Evolutionary conservation across 2,329 filamentous ascomycete genomes (phyloP).

Genomic region (Drechslera avenae): DNA sequence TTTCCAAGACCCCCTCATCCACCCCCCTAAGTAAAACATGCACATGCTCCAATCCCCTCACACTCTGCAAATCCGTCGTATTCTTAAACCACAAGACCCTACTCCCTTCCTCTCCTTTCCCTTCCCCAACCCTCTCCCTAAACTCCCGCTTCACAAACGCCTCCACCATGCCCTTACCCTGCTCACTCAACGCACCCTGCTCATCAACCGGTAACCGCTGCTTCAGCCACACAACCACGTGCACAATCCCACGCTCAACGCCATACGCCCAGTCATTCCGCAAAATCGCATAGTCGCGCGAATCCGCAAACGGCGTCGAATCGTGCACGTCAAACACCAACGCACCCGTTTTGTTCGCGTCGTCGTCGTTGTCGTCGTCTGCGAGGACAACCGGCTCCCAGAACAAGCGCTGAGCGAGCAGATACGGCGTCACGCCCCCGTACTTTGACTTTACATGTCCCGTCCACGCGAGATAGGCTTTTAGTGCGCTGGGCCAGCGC

Average conservation of each 20-base stretch:
- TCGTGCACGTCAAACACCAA: constrained; percentile 52
- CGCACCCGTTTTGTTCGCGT: constrained; percentile 16
- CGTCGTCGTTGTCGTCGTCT: too few species aligned
- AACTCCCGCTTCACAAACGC: constrained; percentile 53
- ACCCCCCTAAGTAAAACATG: constrained; percentile 75
- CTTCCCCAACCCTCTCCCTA: constrained; percentile 47
- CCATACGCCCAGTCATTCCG: constrained; percentile 70
- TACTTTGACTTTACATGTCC: constrained; percentile 59
- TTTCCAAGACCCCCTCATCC: constrained; percentile 58
- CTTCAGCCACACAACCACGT: constrained; percentile 62
- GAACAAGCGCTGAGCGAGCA: constrained; percentile 60
- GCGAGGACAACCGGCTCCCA: constrained; percentile 52
- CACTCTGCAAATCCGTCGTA: constrained; percentile 65
- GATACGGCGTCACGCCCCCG: constrained; percentile 62
- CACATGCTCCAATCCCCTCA: constrained; percentile 71
- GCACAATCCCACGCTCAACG: constrained; percentile 58
- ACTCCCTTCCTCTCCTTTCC: constrained; percentile 47
- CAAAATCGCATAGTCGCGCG: constrained; percentile 61
- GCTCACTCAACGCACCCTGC: constrained; percentile 38
- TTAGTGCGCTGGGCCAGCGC: constrained; percentile 63
- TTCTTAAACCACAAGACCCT: constrained; percentile 70
- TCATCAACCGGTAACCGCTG: constrained; percentile 39
- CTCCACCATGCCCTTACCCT: constrained; percentile 36
- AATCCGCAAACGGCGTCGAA: constrained; percentile 59
- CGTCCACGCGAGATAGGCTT: constrained; percentile 65